Base-by-base conservation (phyloP, 164 flowering plant genomes). In the Chloranthus sessilifolius region DNA sequence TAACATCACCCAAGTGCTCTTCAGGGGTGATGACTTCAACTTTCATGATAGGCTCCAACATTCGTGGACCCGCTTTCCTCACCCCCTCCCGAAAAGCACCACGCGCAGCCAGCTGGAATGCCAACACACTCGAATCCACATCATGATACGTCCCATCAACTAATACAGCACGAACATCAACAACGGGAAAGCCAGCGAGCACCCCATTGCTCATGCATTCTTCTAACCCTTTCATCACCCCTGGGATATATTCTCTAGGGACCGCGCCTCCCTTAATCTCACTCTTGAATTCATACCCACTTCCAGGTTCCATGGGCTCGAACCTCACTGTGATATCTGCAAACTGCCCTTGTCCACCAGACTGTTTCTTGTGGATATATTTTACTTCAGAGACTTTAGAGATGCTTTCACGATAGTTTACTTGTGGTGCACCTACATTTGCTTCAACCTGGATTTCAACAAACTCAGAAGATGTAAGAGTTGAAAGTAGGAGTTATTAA, bases 351-450 rank as follows among this genome's bases (percentile, higher is more conserved):
- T 72, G 76, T 19, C 97, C 99, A 42, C 95, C 99, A n/a, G 97
- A 86, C 56, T 94, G 99, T 51, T 94, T 94, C 73, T 88, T 89
- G 77, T 94, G 99, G 6, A 84, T 63, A 37, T 89, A 88, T 68
- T 80, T 84, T 39, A 84, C 88, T 66, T 89, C 95, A 4, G 91
- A 56, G 3, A 71, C 36, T 56, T 51, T 84, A 2, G 96, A 86
- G 44, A 94, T 94, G 73, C 97, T 92, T 59, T 92, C 99, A 12
- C 99, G 75, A 67, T 94, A 89, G 70, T 88, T 89, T 19, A 89
- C 99, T 77, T 92, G 99, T 2, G 97, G 99, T 27, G 97, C 97
- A 57, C 99, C 99, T 27, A 94, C 92, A 68, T 94, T 86, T 29
- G 99, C 99, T 69, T 86, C 96, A 1, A 94, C 98, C 98, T 85